phyloP scores from a whole-genome alignment of 352 stramenopile genomes.

The Globisporangium uncinulatum region DNA sequence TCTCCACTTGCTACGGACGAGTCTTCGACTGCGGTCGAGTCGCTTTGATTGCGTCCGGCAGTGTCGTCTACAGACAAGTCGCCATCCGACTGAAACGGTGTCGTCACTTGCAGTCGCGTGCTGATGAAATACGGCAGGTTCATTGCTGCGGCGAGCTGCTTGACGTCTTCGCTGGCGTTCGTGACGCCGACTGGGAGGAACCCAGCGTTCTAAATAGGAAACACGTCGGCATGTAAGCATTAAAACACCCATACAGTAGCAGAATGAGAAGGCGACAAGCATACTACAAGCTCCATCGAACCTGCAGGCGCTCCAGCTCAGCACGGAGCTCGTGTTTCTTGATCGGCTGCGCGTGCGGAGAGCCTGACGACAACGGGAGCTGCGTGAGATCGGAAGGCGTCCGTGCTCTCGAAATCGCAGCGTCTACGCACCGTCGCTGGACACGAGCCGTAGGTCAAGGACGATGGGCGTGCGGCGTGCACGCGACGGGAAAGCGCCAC shows the following conservation, averaged over 20 bases:
- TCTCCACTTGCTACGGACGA: background rate
- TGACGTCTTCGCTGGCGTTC: slow-evolving; percentile 83
- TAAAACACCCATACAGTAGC: background rate
- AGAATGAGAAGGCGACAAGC: background rate
- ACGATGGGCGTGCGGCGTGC: slow-evolving; percentile 56
- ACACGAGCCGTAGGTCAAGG: slow-evolving; percentile 67
- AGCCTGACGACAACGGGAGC: slow-evolving; percentile 25
- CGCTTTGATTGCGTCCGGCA: background rate
- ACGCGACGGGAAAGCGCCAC: slow-evolving; percentile 29
- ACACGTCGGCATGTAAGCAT: no score
- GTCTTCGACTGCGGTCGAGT: background rate
- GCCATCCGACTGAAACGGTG: slow-evolving; percentile 12
- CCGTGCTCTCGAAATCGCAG: background rate
- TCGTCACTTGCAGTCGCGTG: slow-evolving; percentile 37
- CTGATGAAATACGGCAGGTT: slow-evolving; percentile 75
- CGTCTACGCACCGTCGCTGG: slow-evolving; percentile 42
- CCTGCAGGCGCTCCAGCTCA: slow-evolving; percentile 57
- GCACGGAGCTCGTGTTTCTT: slow-evolving; percentile 70
- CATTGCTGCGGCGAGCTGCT: slow-evolving; percentile 50
- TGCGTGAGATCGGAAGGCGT: background rate
- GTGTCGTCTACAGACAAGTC: background rate
- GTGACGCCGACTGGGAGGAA: slow-evolving; percentile 75
- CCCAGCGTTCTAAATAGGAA: slow-evolving; percentile 26
- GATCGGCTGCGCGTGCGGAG: slow-evolving; percentile 67
- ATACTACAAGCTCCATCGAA: slow-evolving; percentile 10